Evolutionary conservation across 129 eudicot species (phyloP), one percentile per base, ranked within the genome.

Genomic region (Lonicera japonica): DNA sequence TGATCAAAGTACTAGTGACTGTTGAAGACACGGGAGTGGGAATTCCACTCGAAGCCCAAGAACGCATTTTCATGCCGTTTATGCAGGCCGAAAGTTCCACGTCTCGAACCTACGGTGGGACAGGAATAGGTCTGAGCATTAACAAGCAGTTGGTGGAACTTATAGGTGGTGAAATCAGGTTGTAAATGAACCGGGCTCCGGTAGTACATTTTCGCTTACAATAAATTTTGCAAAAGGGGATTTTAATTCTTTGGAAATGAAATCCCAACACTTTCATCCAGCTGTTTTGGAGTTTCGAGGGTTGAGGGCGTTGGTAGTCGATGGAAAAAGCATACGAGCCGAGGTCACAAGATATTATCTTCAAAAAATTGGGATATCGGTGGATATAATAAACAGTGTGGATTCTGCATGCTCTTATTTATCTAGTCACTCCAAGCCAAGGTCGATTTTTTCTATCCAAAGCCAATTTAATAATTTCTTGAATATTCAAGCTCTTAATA

Each of bases 21-120:
- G 89, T 92, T 52, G 99, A 92, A 80, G 99, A 92, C 73, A 92
- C 99, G 2, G 99, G 99, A n/a, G 86, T 70, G 3, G 99, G 99
- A 19, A 87, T 92, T 50, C 96, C 91, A 54, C 45, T 15, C 25
- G 77, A 92, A 13, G 95, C 95, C 58, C 95, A 92, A 62, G 63
- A 10, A 41, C 82, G 92, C 23, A 80, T 92, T 23, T 92, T 92
- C 63, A 85, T 61, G 65, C 99, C 99, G 7, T 92, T 92, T 73
- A 88, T 88, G 96, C 99, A 92, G 79, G 99, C 92, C 0, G 99
- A 83, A 68, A 82, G 91, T 67, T 88, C 96, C 4, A 88, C 89
- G 1, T 85, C 96, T 13, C 78, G 99, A 25, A 88, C 75, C 21
- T 80, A 92, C 60, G 99, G 99, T 63, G 99, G 99, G 11, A 92